Base-by-base conservation (phyloP, 2,329 filamentous ascomycete species). In the Xylariaceae sp. region DNA sequence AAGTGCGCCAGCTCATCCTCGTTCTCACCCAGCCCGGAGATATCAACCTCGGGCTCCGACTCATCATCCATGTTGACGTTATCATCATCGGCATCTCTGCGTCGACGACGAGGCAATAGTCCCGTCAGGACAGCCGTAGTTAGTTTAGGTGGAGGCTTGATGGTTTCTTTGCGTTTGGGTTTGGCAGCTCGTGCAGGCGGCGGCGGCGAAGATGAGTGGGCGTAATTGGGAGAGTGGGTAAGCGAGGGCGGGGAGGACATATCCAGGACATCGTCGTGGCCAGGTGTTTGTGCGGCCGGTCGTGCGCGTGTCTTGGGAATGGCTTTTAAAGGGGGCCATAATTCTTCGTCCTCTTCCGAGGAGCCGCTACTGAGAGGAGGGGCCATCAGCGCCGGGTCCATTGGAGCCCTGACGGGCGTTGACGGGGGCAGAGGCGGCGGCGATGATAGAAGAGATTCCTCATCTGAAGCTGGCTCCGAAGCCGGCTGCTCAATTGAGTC, bases 221-320 rank as follows among this genome's bases (percentile, higher is more conserved):
- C 67, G 56, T 74, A 77, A 62, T 86, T 85, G 34, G 84, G 84
- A 0, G 84, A 87, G 64, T 86, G 83, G 3, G 83, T 87, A 3
- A 87, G 72, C 0, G 84, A 86, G 0, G 84, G 84, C 0, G 83
- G 84, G 2, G 83, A 86, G 1, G 84, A 86, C 8, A 81, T 71
- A 45, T 82, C 76, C 0, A 80, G 83, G n/a, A 72, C 60, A 57
- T 74, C 69, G 44, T 73, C 66, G 6, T 64, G 64, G 2, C 67
- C 72, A 0, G 73, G 73, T 0, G 73, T 74, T 52, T 66, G 70
- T 41, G 60, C 54, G 8, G 63, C 42, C 31, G 67, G 63, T 46
- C 63, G 62, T 41, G 62, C 44, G 42, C 74, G 75, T 49, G 74
- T 73, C 61, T 77, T 77, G 2, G 77, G 75, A 8, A 83, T 70